These are phyloP conservation scores for Zizania palustris DNA, from an alignment of 202 grass and related monocot species.

Conservation along the genomic window DNA sequence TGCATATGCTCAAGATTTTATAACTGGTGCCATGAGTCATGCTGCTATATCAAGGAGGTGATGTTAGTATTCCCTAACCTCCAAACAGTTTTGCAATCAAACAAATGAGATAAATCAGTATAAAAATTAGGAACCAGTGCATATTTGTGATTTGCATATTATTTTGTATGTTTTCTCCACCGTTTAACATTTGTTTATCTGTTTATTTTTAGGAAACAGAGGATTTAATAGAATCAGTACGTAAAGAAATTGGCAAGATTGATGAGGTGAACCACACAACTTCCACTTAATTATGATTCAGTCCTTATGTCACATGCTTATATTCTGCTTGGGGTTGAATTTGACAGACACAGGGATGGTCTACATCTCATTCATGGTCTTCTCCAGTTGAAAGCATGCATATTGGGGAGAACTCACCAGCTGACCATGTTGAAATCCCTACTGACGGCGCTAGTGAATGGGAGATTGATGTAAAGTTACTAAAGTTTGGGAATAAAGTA, in stretches of 20 bases:
- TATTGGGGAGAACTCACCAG: constrained; percentile 41
- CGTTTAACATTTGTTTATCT: constrained; percentile 29
- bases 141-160: not conserved
- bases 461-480: constrained; percentile 87
- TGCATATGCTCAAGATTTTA: not conserved
- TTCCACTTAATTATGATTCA: not conserved
- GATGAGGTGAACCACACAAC: constrained; percentile 55
- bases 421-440: constrained; percentile 86
- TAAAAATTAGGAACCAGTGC: not conserved
- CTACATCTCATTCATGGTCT: constrained; percentile 74
- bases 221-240: constrained; percentile 61
- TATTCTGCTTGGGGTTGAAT: constrained; percentile 44
- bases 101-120: not conserved
- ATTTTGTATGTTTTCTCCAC: constrained; percentile 6
- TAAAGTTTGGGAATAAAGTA: constrained; percentile 86
- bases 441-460: constrained; percentile 89
- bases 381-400: constrained; percentile 72
- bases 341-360: constrained; percentile 67
- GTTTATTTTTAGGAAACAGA: constrained; percentile 69
- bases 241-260: constrained; percentile 71
- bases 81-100: not conserved
- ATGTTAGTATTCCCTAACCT: not conserved
- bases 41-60: constrained; percentile 14
- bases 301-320: constrained; percentile 31
- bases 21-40: not conserved